Conservation (phyloP, 768 basidiomycete species). For the Rhodocollybia butyracea region DNA sequence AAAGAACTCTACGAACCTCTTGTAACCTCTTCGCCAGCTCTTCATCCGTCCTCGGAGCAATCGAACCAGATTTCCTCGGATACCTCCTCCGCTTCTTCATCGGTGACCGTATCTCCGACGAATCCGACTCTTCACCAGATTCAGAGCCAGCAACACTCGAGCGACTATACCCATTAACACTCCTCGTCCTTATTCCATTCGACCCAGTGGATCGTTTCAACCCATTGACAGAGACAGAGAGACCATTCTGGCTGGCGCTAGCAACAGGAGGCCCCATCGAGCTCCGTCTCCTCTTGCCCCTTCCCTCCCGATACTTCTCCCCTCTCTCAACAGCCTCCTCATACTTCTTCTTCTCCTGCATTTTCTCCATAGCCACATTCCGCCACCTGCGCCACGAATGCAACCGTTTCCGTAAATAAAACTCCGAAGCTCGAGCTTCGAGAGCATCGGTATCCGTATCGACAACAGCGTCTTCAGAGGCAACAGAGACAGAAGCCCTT, state of each 20-base stretch:
- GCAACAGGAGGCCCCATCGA: constrained; percentile 18
- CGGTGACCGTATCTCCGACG: constrained; percentile 16
- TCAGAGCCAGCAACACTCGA: no score
- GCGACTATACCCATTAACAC: no score
- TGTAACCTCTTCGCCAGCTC: constrained; percentile 62
- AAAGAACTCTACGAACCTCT: constrained; percentile 62
- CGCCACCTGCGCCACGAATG: neutral
- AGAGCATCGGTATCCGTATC: no score
- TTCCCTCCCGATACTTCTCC: neutral
- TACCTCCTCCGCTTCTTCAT: constrained; percentile 38
- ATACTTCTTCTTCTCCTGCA: neutral
- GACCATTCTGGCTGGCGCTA: constrained; percentile 31
- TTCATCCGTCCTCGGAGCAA: constrained; percentile 55
- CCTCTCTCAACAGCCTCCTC: neutral
- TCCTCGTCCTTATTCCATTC: constrained; percentile 30
- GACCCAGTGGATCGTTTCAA: constrained; percentile 27
- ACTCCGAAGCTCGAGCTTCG: no score
- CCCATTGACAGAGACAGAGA: constrained; percentile 16
- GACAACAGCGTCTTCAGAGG: no score
- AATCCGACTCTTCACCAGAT: constrained; percentile 42
- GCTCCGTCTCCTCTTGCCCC: neutral
- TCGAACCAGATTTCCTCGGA: constrained; percentile 41
- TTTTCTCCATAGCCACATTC: neutral
- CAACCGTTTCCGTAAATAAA: no score
- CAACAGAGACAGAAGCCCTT: neutral